Evolutionary conservation across 2,329 filamentous ascomycete species (phyloP).

Genomic region (Penicillium sp.): DNA sequence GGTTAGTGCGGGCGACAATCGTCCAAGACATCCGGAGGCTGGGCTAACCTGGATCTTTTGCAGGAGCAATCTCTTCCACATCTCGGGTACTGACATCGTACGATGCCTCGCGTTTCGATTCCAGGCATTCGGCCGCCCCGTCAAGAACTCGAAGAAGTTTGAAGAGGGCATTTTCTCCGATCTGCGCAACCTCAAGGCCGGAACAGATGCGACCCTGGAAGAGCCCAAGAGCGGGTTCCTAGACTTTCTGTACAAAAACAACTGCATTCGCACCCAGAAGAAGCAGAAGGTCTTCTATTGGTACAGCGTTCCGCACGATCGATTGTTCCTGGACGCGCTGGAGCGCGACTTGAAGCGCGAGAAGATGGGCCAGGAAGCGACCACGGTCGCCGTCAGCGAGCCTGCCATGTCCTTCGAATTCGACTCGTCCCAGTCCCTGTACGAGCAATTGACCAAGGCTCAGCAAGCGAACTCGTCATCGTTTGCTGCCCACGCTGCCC

Average conservation of each 20-base stretch:
- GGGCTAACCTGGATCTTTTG: slow-evolving; percentile 12
- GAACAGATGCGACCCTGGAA: slow-evolving; percentile 94
- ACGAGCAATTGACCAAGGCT: slow-evolving; percentile 98
- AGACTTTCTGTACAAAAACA: slow-evolving; percentile 99
- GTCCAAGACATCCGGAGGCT: neutral
- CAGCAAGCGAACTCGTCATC: slow-evolving; percentile 98
- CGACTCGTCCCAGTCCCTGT: slow-evolving; percentile 97
- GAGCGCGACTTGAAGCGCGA: slow-evolving; percentile 97
- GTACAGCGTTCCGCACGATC: slow-evolving; percentile 98
- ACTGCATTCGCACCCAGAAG: slow-evolving; percentile 99
- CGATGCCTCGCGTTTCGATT: slow-evolving; percentile 97
- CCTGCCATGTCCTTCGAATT: slow-evolving; percentile 97
- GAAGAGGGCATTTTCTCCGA: slow-evolving; percentile 99
- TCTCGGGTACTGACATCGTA: slow-evolving; percentile 97
- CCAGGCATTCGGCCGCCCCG: slow-evolving; percentile 94
- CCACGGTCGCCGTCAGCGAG: slow-evolving; percentile 93
- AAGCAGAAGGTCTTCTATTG: slow-evolving; percentile 99
- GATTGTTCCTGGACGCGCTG: slow-evolving; percentile 92
- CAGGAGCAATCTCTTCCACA: slow-evolving; percentile 98
- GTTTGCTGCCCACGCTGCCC: slow-evolving; percentile 78
- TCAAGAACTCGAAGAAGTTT: slow-evolving; percentile 99
- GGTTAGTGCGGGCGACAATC: slow-evolving; percentile 49
- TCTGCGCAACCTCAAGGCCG: slow-evolving; percentile 94
- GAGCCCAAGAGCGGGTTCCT: slow-evolving; percentile 98
- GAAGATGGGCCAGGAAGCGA: slow-evolving; percentile 99